Base-by-base conservation (phyloP, 495 filamentous ascomycete species). In the Bathelium albidoporum region DNA sequence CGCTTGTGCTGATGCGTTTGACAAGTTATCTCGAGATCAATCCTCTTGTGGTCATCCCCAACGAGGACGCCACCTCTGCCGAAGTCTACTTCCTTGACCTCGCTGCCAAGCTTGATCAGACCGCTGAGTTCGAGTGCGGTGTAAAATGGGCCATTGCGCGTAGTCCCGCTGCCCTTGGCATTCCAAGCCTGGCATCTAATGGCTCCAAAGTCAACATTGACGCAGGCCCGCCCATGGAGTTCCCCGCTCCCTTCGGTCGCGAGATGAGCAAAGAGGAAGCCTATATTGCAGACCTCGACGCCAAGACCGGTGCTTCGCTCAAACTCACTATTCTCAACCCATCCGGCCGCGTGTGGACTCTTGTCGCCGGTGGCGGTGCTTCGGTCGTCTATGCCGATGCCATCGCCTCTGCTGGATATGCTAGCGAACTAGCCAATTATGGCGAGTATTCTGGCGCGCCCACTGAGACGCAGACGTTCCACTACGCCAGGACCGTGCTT, bases 391-490 rank as follows among this genome's bases (percentile, higher is more conserved):
- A 97, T 75, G 95, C 94, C 68, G 94, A 98, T 76, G 94, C 94
- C 78, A 98, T 98, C 77, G 95, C 94, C 71, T 95, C 90, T 59
- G 86, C 91, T 73, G 94, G 94, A 68, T 99, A 95, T 76, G 89
- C 95, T 60, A 86, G 87, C 67, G 92, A 99, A 79, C 83, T 99
- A 31, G 95, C 95, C 76, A 99, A 99, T 85, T 99, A 99, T 75
- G 94, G 94, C 77, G 94, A 99, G 80, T 99, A 99, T 86, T 97
- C 92, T 61, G 94, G 94, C 78, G 94, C 94, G 45, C 94, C 94
- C 64, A 97, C 89, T 65, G 94, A 97, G 85, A 92, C 89, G 20
- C 94, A 99, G 79, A 97, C 94, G 62, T 97, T 87, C 83, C 90
- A 97, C 83, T 98, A 98, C 78, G 92, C 94, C 65, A 86, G 88